Conservation (phyloP, 1,284 basidiomycete species). For the Naganishia sp. region DNA sequence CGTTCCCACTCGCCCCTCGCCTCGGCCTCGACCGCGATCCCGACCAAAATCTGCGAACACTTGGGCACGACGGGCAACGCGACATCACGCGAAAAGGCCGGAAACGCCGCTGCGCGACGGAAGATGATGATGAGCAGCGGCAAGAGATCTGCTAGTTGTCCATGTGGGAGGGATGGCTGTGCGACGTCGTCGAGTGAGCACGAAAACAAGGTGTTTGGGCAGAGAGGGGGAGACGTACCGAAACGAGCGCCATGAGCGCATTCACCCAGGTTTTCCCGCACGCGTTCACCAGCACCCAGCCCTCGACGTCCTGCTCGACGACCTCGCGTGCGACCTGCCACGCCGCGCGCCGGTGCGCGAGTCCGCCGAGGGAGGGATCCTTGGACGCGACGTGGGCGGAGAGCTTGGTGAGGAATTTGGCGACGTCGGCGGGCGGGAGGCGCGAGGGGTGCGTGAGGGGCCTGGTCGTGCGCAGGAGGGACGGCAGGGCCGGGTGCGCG, state of each 20-base stretch:
- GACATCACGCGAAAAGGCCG: slow-evolving; percentile 48
- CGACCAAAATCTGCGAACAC: slow-evolving; percentile 42
- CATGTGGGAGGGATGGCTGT: not conserved
- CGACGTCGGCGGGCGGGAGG: slow-evolving; percentile 36
- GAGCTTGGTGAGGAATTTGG: slow-evolving; percentile 45
- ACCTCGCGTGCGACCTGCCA: slow-evolving; percentile 38
- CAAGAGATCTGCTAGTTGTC: slow-evolving; percentile 35
- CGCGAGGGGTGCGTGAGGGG: slow-evolving; percentile 42
- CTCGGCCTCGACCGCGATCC: slow-evolving; percentile 34
- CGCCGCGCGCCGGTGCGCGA: slow-evolving; percentile 33
- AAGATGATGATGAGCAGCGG: slow-evolving; percentile 40
- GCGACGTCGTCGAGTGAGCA: not conserved
- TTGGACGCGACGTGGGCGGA: slow-evolving; percentile 38
- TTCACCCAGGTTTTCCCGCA: slow-evolving; percentile 49
- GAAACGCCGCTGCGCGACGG: slow-evolving; percentile 39
- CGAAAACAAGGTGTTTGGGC: not conserved
- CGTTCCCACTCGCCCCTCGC: slow-evolving; percentile 35
- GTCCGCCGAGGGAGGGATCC: slow-evolving; percentile 1
- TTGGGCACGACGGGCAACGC: slow-evolving; percentile 50
- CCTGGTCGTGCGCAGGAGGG: slow-evolving; percentile 40
- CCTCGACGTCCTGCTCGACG: slow-evolving; percentile 46
- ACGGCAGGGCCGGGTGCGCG: slow-evolving; percentile 40
- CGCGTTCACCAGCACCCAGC: slow-evolving; percentile 39
- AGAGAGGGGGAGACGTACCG: not conserved
- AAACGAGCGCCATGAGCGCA: slow-evolving; percentile 27